Evolutionary conservation across 805 yeast species (phyloP).

Genomic region (Schizosaccharomyces osmophilus): DNA sequence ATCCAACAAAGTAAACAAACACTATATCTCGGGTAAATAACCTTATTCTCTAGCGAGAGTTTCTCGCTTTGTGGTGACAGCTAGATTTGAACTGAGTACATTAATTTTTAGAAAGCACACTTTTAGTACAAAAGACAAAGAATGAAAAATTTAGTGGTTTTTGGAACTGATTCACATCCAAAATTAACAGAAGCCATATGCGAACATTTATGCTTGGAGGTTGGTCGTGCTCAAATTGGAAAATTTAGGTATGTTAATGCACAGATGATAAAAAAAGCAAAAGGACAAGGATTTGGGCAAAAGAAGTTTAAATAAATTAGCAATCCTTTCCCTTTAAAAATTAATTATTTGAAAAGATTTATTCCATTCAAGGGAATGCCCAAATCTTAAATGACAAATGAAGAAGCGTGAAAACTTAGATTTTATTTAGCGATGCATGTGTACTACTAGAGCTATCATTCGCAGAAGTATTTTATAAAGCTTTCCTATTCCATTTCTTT

Average conservation of each 20-base stretch:
- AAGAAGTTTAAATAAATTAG: not conserved
- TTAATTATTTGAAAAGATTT: too few relatives aligned
- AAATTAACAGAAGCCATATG: constrained; percentile 52
- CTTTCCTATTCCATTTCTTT: not conserved
- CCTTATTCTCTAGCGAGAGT: too few relatives aligned
- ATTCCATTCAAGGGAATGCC: too few relatives aligned
- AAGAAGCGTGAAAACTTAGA: too few relatives aligned
- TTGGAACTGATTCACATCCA: constrained; percentile 83
- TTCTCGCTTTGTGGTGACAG: too few relatives aligned
- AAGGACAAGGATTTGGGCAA: not conserved
- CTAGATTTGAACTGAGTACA: too few relatives aligned
- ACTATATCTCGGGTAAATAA: too few relatives aligned
- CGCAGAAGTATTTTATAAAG: not conserved
- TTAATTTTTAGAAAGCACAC: too few relatives aligned
- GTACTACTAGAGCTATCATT: too few relatives aligned
- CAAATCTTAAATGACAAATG: too few relatives aligned
- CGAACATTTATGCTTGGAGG: constrained; percentile 45
- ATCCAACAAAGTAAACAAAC: too few relatives aligned
- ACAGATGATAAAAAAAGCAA: not conserved
- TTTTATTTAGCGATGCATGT: too few relatives aligned
- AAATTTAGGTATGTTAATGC: constrained; percentile 27
- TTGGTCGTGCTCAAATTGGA: constrained; percentile 31
- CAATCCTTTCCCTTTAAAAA: not conserved
- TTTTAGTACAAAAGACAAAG: not conserved
- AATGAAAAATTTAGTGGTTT: constrained; percentile 66